Evolutionary conservation across 73 alveolate genomes (phyloP).

Genomic region (Paramecium tetraurelia): DNA sequence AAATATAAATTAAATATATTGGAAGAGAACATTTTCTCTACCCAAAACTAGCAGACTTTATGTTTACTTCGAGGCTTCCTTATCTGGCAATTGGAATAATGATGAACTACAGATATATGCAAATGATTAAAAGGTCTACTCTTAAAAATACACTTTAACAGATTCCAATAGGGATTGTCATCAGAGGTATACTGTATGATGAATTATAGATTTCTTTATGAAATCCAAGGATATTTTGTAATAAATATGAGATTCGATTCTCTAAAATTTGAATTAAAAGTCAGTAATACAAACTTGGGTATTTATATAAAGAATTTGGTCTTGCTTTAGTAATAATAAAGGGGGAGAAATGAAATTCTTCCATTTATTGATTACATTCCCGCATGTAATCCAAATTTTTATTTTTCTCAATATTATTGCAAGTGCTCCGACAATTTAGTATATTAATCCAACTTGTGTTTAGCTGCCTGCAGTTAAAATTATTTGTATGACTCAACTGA

Average conservation of each 20-base stretch:
- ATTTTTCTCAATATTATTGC: neutral
- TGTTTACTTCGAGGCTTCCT: neutral
- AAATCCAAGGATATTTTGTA: neutral
- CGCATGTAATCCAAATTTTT: neutral
- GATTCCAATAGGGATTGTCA: neutral
- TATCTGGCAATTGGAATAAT: conserved; percentile 1
- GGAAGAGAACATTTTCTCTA: neutral
- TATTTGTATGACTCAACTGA: neutral
- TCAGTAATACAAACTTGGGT: neutral
- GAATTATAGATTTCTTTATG: neutral
- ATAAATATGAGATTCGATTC: neutral
- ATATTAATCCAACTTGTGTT: neutral
- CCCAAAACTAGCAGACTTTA: neutral
- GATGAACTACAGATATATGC: neutral
- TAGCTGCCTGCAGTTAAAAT: neutral
- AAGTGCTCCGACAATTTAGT: neutral
- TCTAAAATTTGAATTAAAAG: neutral
- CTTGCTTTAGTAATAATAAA: neutral
- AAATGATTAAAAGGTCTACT: neutral
- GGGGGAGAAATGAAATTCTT: neutral
- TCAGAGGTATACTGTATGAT: neutral
- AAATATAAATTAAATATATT: neutral
- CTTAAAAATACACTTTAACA: neutral
- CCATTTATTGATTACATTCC: neutral
- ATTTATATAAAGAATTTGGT: neutral